Percentiles rank a stretch among this genome's conserved stretches.
These are phyloP conservation scores for Tylopilus intermedius DNA, from an alignment of 768 basidiomycete species.

Conservation along the genomic window DNA sequence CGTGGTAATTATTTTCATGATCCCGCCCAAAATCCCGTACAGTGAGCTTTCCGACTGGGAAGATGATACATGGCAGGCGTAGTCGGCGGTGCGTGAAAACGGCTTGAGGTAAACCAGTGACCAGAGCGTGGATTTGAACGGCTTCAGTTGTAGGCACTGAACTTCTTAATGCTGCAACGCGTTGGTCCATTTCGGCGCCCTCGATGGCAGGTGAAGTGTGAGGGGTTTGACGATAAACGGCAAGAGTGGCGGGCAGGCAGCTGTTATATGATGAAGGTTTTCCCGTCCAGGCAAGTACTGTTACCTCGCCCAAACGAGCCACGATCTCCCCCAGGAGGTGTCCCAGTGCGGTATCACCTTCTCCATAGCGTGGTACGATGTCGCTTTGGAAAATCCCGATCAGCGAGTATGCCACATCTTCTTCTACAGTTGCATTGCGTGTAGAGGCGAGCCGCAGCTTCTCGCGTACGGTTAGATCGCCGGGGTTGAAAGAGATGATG, in stretches of 20 bases:
- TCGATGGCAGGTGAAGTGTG: not conserved
- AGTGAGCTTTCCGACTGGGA: not conserved
- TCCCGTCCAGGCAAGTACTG: constrained; percentile 8
- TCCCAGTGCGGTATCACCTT: constrained; percentile 3
- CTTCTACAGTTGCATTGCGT: constrained; percentile 1
- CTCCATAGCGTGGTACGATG: constrained; percentile 2
- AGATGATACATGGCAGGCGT: not conserved
- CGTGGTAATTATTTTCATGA: not conserved
- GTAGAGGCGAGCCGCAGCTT: constrained; percentile 9
- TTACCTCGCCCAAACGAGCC: constrained; percentile 4
- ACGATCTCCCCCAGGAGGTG: constrained; percentile 11
- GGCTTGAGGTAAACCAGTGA: not conserved
- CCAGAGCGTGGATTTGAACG: not conserved
- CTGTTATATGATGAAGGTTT: not conserved
- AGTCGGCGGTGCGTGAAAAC: constrained; percentile 1
- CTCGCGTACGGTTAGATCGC: constrained; percentile 1
- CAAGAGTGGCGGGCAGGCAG: not conserved
- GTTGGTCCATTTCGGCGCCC: not conserved
- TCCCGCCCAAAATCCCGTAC: not conserved
- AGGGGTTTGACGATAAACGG: not conserved
- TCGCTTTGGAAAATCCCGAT: not conserved
- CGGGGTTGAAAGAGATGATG: constrained; percentile 1
- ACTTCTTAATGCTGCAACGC: not conserved
- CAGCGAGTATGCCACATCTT: not conserved
- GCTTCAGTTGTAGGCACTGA: not conserved